Base-by-base conservation (phyloP, 257 asterid species). In the Rehmannia glutinosa region DNA sequence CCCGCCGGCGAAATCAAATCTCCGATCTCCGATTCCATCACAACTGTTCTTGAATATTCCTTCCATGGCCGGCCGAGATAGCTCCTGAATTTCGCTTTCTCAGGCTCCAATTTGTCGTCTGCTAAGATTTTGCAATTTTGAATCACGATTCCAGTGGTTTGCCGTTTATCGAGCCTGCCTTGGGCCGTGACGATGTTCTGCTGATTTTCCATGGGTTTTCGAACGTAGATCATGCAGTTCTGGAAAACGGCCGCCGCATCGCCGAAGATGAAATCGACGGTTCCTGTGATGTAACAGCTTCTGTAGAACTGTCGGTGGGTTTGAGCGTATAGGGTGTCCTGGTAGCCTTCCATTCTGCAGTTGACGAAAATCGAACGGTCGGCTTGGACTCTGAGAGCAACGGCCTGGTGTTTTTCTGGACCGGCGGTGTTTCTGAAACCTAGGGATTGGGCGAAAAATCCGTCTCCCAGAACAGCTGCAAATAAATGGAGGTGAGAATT, bases 371-470 rank as follows among this genome's bases (percentile, higher is more conserved):
- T 65, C 1, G 89, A 62, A 0, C 82, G 87, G 68, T 90, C 96
- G 0, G 95, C 61, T 71, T 88, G 95, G 6, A 88, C 96, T 12
- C 96, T 68, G 4, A 93, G 82, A 9, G 99, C 99, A 66, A 90
- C 99, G 6, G 97, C 99, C 38, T 93, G 97, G 38, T 82, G 88
- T 69, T 90, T 93, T 9, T 90, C 96, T 0, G 96, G 86, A 0
- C 99, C 99, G 0, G 99, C 99, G 0, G 94, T 92, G 83, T 93
- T 93, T 16, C 87, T 28, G 80, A 93, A 93, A 19, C 97, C 98
- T 1, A 90, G 7, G 23, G 96, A 86, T 58, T 82, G 96, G 3
- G 92, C 98, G 64, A 86, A 20, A 60, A 90, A 93, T 53, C 95
- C 92, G 0, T 81, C 81, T 42, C 98, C 98, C 7, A 79, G 5